A percentile compares a stretch with the other conserved stretches of the same genome.
Evolutionary conservation across 2,329 filamentous ascomycete genomes (phyloP).

Genomic region (Fusarium penzigii): DNA sequence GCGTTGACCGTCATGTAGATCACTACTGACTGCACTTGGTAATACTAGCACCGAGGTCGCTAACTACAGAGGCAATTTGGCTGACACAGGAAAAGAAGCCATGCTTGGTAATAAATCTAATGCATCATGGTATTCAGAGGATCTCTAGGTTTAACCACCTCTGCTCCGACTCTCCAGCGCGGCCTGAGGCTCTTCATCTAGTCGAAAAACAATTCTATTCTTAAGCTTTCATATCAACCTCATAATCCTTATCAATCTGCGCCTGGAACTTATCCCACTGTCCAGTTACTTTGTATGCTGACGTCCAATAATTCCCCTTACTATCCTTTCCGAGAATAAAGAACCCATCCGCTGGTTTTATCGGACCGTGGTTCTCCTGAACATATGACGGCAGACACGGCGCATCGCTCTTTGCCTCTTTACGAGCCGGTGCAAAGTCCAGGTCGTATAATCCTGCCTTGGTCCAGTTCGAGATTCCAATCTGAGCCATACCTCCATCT

Average conservation of each 20-base stretch:
- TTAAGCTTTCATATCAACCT: background rate
- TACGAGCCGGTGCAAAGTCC: conserved; percentile 8
- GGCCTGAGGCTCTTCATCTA: no score
- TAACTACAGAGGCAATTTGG: no score
- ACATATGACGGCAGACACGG: background rate
- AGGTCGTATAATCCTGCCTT: conserved; percentile 13
- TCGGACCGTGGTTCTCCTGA: conserved; percentile 1
- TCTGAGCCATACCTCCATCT: background rate
- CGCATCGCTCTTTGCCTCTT: background rate
- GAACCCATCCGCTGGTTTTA: conserved; percentile 5
- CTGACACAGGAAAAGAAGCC: no score
- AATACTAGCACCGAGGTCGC: no score
- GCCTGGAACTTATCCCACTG: conserved; percentile 13
- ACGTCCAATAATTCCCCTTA: conserved; percentile 16
- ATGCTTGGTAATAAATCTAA: no score
- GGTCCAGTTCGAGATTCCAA: conserved; percentile 12
- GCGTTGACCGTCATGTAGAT: no score
- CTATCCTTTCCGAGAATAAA: conserved; percentile 4
- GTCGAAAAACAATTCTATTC: no score
- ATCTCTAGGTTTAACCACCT: no score
- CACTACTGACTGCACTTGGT: no score
- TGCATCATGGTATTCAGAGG: no score
- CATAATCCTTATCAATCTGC: conserved; percentile 5
- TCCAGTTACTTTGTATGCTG: conserved; percentile 10
- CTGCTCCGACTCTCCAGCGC: no score